phyloP scores from a whole-genome alignment of 2,329 filamentous ascomycete genomes.

The Botrytis fragariae region DNA sequence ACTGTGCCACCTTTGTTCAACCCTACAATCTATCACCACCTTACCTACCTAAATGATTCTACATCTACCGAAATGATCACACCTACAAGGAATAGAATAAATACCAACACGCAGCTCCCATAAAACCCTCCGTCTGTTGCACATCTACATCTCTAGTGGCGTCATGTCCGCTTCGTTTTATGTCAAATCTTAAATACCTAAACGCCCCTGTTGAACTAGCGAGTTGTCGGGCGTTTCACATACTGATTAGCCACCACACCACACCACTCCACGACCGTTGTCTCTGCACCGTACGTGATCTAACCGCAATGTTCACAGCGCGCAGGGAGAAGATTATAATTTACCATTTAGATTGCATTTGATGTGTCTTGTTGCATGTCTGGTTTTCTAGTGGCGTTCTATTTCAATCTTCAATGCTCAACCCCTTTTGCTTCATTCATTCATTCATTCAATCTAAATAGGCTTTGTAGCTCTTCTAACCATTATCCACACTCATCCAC shows the following conservation, averaged over 20 bases:
- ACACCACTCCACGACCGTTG: not conserved
- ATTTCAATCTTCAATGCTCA: not conserved
- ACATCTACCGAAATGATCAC: not conserved
- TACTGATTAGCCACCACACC: not conserved
- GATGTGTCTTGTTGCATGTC: not conserved
- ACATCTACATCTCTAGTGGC: slow-evolving; percentile 12
- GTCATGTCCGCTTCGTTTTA: not conserved
- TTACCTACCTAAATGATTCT: not conserved
- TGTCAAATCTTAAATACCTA: not conserved
- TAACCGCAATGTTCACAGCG: not conserved
- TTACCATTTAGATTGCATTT: not conserved
- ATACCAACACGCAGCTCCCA: too few relatives aligned
- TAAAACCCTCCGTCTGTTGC: not conserved
- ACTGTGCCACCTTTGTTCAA: not conserved
- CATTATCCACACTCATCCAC: not conserved
- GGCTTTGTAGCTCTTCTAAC: not conserved
- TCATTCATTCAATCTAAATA: not conserved
- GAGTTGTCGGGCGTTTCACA: not conserved
- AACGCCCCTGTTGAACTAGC: not conserved
- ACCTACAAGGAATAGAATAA: not conserved
- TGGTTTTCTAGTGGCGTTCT: not conserved
- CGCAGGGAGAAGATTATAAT: not conserved
- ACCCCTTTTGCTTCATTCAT: not conserved
- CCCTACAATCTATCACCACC: not conserved
- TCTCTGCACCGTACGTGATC: not conserved